A percentile compares a stretch with the other conserved stretches of the same genome.
These are phyloP conservation scores for Tricholoma flavovirens DNA, from an alignment of 768 basidiomycete species.

Conservation along the genomic window DNA sequence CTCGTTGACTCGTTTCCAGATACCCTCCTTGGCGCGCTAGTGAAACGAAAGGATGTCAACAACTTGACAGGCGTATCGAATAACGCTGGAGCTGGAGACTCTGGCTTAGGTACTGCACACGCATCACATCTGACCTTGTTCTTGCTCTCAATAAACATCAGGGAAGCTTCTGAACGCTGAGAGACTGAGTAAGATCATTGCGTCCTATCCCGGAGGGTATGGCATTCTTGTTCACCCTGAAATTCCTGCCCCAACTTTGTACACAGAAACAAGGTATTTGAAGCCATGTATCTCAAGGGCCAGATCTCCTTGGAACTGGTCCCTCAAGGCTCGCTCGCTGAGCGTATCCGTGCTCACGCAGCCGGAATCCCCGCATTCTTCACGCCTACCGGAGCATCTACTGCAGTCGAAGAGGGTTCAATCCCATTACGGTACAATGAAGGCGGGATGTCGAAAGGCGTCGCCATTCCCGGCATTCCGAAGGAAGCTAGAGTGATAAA, in stretches of 20 bases:
- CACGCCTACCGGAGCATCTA: conserved; percentile 85
- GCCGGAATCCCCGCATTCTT: conserved; percentile 93
- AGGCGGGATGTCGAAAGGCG: conserved; percentile 65
- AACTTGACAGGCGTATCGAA: conserved; percentile 83
- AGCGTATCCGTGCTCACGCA: conserved; percentile 83
- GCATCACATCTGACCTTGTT: neutral
- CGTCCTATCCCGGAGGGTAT: conserved; percentile 86
- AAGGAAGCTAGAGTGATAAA: conserved; percentile 75
- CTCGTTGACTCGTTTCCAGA: conserved; percentile 36
- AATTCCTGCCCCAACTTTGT: conserved; percentile 1
- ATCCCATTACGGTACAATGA: conserved; percentile 77
- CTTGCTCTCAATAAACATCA: conserved; percentile 22
- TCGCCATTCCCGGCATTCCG: conserved; percentile 65
- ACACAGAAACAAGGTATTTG: conserved; percentile 81
- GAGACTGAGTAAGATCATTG: conserved; percentile 78
- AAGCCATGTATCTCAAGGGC: conserved; percentile 73
- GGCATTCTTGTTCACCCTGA: conserved; percentile 13
- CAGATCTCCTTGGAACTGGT: conserved; percentile 82
- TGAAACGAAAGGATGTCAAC: conserved; percentile 66
- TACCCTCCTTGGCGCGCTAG: conserved; percentile 75
- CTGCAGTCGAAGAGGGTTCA: conserved; percentile 72
- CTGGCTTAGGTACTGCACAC: conserved; percentile 54
- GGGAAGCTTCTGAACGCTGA: conserved; percentile 70
- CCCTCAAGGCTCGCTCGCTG: conserved; percentile 87
- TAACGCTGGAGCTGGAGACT: conserved; percentile 71